These are phyloP conservation scores for Haplosporangium gracile DNA, from an alignment of 192 early-diverging fungal genomes.

Conservation along the genomic window DNA sequence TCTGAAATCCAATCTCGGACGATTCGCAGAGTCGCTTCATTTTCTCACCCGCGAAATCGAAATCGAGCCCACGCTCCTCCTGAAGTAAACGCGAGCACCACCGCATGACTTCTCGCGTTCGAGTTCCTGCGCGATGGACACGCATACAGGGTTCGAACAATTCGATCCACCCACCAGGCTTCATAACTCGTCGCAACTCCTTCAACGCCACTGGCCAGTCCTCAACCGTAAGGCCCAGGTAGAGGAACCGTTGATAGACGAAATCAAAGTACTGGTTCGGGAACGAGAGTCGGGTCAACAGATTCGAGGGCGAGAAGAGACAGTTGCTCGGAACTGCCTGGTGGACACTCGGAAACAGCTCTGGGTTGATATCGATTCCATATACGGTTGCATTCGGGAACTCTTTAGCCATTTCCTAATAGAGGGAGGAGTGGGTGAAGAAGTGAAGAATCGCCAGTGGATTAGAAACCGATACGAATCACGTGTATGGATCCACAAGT, in stretches of 20 bases:
- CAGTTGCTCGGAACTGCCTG: slow-evolving; percentile 52
- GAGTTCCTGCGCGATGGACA: slow-evolving; percentile 40
- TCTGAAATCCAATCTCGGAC: slow-evolving; percentile 44
- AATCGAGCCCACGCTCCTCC: slow-evolving; percentile 52
- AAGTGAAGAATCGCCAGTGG: not conserved
- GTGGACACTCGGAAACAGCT: slow-evolving; percentile 45
- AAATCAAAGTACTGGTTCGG: slow-evolving; percentile 60
- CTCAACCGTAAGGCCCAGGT: slow-evolving; percentile 47
- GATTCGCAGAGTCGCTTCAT: slow-evolving; percentile 49
- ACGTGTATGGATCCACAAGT: not conserved
- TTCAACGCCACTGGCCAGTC: slow-evolving; percentile 54
- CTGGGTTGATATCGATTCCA: slow-evolving; percentile 54
- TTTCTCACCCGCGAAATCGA: slow-evolving; percentile 54
- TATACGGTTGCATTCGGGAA: slow-evolving; percentile 53
- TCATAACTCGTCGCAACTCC: slow-evolving; percentile 54
- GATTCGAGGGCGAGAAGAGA: slow-evolving; percentile 51
- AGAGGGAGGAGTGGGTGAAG: not conserved
- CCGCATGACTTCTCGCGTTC: slow-evolving; percentile 51
- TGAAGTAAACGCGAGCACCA: slow-evolving; percentile 50
- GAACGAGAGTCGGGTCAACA: slow-evolving; percentile 56
- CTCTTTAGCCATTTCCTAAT: slow-evolving; percentile 53
- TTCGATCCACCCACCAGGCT: slow-evolving; percentile 58
- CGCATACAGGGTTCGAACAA: slow-evolving; percentile 56
- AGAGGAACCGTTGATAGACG: slow-evolving; percentile 55
- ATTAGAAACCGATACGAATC: not conserved